Evolutionary conservation across 129 eudicot genomes (phyloP).

Genomic region (Pulicaria dysenterica): DNA sequence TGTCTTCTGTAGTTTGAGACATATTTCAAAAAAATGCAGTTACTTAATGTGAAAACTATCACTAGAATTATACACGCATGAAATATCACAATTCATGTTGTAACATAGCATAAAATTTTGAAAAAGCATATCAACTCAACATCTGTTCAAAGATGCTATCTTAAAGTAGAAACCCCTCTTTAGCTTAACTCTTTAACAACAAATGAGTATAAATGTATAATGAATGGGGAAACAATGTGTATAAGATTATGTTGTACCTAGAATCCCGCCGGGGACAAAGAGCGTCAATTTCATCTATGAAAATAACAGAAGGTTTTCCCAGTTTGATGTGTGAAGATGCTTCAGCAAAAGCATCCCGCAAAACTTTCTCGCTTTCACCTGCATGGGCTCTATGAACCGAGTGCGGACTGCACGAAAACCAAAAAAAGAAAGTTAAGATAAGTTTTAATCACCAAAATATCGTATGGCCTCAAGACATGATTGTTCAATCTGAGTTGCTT

Average conservation of each 20-base stretch:
- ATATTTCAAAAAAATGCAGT: slow-evolving; percentile 1
- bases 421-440: slow-evolving; percentile 11
- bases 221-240: not conserved
- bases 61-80: not conserved
- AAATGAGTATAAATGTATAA: slow-evolving; percentile 3
- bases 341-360: slow-evolving; percentile 84
- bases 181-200: not conserved
- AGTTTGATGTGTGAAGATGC: slow-evolving; percentile 64
- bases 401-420: slow-evolving; percentile 76
- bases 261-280: slow-evolving; percentile 92
- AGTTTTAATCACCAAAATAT: not conserved
- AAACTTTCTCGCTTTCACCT: slow-evolving; percentile 86
- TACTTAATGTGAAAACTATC: not conserved
- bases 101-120: not conserved
- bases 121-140: not conserved
- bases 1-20: slow-evolving; percentile 59
- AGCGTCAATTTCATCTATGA: slow-evolving; percentile 95
- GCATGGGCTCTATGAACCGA: slow-evolving; percentile 88
- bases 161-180: not conserved
- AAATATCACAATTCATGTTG: not conserved
- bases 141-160: not conserved
- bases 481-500: not conserved
- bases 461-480: not conserved
- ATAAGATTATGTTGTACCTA: slow-evolving; percentile 46
- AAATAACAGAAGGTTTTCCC: slow-evolving; percentile 85